Base-by-base conservation (phyloP, 1,284 basidiomycete genomes). In the Rhodofomes roseus region DNA sequence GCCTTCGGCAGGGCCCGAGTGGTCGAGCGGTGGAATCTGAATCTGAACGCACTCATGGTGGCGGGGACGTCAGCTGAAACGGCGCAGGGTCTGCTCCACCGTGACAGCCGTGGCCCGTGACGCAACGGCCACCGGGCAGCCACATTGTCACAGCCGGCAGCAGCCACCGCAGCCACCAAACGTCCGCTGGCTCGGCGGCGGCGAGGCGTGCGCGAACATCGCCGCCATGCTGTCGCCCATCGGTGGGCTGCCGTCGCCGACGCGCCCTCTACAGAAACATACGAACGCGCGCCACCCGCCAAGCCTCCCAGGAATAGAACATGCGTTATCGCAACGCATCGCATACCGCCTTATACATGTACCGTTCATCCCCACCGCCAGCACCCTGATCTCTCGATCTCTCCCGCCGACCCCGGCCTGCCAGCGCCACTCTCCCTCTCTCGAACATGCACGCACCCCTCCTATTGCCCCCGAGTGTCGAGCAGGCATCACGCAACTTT, bases 41-140 rank as follows among this genome's bases (percentile, higher is more conserved):
- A 4, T 16, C 31, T 52, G 50, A 52, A 25, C 7, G 6, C 27
- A 25, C 8, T 27, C 48, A 31, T 11, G 20, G 43, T 22, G n/a
- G 44, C 44, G 44, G 12, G 46, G 27, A 16, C 25, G 50, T 52
- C 50, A 52, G 50, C 31, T 52, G 50, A 36, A 52, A 52, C 50
- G 31, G 31, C n/a, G 31, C 3, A 23, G 44, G 23, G 22, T 23
- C 25, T 29, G 50, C 50, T 52, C 50, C 50, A 36, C 31, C 31
- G 50, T 52, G 50, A 36, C 50, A 4, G 34, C 34, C 50, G 50
- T 52, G 50, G 36, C 50, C 34, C 50, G 50, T 52, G 50, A 52
- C 50, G 50, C 50, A 52, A 52, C 34, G 50, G 9, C 50, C 20
- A 48, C 44, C 14, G 27, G 50, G 18, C 23, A 18, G 50, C 50